Base-by-base conservation (phyloP, 2,329 filamentous ascomycete species). In the Fusarium armeniacum region DNA sequence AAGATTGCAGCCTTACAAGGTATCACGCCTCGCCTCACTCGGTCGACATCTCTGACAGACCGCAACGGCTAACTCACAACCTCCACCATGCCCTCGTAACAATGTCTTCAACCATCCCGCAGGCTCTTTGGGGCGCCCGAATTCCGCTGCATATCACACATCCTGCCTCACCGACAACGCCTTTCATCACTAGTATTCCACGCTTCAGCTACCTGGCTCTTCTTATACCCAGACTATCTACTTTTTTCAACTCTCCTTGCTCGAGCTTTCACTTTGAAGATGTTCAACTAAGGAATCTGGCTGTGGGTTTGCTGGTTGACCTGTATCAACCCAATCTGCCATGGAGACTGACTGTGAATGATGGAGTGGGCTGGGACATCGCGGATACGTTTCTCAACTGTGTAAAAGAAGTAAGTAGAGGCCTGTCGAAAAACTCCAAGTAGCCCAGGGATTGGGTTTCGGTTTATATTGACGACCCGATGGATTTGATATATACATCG, bases 361-460 rank as follows among this genome's bases (percentile, higher is more conserved):
- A 87, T 61, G 87, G 86, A 20, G 75, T 83, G 33, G 84, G 83
- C 50, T 89, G 87, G 87, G 87, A 89, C 70, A 87, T 89, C 50
- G 83, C 80, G 43, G 87, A 89, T 75, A 89, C 88, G 0, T 90
- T 90, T 70, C 82, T 90, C 58, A 90, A 90, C 77, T 85, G 85
- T 59, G 87, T 86, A 66, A 90, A 90, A 77, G 88, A 90, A 81
- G 85, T 85, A 61, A 74, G 82, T 76, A 36, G 24, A n/a, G 18
- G 12, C 32, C 3, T 22, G 12, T 38, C 18, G 16, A 8, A 13
- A 24, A 28, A 32, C 6, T 30, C 7, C 11, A 18, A 28, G 9
- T 11, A 26, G 18, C 13, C 1, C 9, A 9, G 16, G 1, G 11
- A 9, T 4, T 20, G 12, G 30, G 20, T 20, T n/a, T 49, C 13